Base-by-base conservation (phyloP, 768 basidiomycete genomes). In the Calocybe gangraenosa region DNA sequence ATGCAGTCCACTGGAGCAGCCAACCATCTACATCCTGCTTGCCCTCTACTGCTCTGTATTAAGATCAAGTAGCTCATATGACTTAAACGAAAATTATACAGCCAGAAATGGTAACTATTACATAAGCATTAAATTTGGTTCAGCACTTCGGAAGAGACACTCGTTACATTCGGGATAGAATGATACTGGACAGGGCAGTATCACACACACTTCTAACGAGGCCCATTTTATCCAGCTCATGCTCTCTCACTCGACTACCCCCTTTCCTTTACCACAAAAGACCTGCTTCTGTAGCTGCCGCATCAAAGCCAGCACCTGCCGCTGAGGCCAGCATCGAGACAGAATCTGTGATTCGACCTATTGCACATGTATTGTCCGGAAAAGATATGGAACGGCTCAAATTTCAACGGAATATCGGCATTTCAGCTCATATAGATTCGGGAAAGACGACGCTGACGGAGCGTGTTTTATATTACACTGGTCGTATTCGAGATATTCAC, bases 361-460 rank as follows among this genome's bases (percentile, higher is more conserved):
- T 68, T 23, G 65, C 58, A 44, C 70, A 76, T 53, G 52, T 67
- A 2, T 69, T 90, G 52, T 74, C 84, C 1, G 80, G 82, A 5
- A 67, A 71, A 39, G 96, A 99, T 67, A 51, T 70, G 42, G 58
- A 67, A 47, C 74, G 87, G 9, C 74, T 97, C 33, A 67, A 64
- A 17, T 80, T 79, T 47, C 91, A 98, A 63, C 73, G 96, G 52
- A 99, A 99, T 64, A 95, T 99, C 49, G 96, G 96, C 53, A 87
- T 99, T 49, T 91, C 87, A 3, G 92, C 92, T 0, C 92, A 94
- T 59, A 94, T 94, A 53, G 92, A 96, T 64, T 93, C 93, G 2
- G 96, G 96, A 20, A 99, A 99, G 74, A 99, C 96, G 0, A 99
- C 96, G 2, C 67, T 98, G 54, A 98, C 96, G 21, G 96, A 99